Conservation (phyloP, 176 grass and related monocot genomes). For the Guadua angustifolia region DNA sequence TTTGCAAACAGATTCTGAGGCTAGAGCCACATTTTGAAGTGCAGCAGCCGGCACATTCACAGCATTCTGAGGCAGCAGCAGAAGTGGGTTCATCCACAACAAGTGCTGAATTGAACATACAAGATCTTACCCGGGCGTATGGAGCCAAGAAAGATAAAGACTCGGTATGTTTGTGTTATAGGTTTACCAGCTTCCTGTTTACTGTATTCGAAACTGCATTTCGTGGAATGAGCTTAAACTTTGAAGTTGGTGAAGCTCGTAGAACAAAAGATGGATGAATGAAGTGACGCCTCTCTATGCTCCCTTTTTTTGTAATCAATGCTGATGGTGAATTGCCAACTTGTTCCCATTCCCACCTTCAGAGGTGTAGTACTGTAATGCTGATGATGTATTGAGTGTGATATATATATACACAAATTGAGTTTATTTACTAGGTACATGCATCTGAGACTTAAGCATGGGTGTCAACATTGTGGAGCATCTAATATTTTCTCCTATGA, state of each 20-base stretch:
- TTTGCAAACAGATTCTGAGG: conserved; percentile 78
- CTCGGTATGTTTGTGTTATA: conserved; percentile 47
- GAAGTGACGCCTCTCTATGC: background rate
- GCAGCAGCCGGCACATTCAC: conserved; percentile 47
- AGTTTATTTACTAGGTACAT: too few relatives aligned
- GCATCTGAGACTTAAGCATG: too few relatives aligned
- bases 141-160: conserved; percentile 71
- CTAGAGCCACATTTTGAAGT: conserved; percentile 62
- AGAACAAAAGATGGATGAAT: background rate
- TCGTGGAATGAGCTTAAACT: background rate
- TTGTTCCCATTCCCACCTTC: too few relatives aligned
- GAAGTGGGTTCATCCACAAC: conserved; percentile 48
- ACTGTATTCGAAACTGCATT: conserved; percentile 16
- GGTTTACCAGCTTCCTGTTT: background rate
- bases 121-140: conserved; percentile 60
- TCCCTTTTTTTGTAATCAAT: background rate
- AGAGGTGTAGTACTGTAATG: too few relatives aligned
- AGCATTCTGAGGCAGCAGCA: conserved; percentile 55
- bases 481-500: too few relatives aligned
- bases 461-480: too few relatives aligned
- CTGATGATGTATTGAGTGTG: too few relatives aligned
- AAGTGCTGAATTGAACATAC: conserved; percentile 57
- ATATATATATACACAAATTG: too few relatives aligned
- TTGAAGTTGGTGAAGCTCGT: background rate
- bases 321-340: too few relatives aligned